Evolutionary conservation across 2,329 filamentous ascomycete species (phyloP), one percentile per base, ranked within the genome.

Genomic region (Neofusicoccum kwambonambiense): DNA sequence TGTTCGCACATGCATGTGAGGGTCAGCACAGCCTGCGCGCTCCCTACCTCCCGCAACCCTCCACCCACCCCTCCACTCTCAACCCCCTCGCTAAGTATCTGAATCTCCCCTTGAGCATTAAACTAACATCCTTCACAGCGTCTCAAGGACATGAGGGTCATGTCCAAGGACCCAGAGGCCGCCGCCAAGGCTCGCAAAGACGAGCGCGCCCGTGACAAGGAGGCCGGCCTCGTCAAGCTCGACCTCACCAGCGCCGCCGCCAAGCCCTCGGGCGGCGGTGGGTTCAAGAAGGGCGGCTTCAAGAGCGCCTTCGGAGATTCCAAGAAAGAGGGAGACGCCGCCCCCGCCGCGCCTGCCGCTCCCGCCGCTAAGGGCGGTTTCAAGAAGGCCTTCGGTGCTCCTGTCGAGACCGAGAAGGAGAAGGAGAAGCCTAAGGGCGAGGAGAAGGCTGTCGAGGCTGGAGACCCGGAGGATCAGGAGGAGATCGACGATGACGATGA

Each of bases 61-160:
- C 41, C 22, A 45, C 13, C 15, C 37, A 22, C 22, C 17, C 15
- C 11, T 13, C 7, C 37, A 13, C n/a, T 41, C 31, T 19, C 22
- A 19, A n/a, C 54, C n/a, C 17, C n/a, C 12, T 9, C 17, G 13
- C 27, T 12, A 22, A 57, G 22, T 44, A 31, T 35, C 17, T 17
- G 1, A 7, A n/a, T 17, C 7, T 2, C 9, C 5, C 37, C 12
- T 17, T 12, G 19, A 19, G 15, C 49, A 31, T 17, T 6, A 13
- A 45, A 7, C 61, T 63, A 63, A 63, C 60, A 17, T 15, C 22
- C 19, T 31, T 70, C 69, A 50, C 70, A 80, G 75, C 90, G 91
- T 57, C 86, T 93, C 65, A 91, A 92, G 78, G 91, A 95, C 72
- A 93, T 94, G 90, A 92, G 92, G 78, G 88, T 90, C 72, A 89